Evolutionary conservation across 2,329 filamentous ascomycete genomes (phyloP).

Genomic region (Fusarium tuaranense): DNA sequence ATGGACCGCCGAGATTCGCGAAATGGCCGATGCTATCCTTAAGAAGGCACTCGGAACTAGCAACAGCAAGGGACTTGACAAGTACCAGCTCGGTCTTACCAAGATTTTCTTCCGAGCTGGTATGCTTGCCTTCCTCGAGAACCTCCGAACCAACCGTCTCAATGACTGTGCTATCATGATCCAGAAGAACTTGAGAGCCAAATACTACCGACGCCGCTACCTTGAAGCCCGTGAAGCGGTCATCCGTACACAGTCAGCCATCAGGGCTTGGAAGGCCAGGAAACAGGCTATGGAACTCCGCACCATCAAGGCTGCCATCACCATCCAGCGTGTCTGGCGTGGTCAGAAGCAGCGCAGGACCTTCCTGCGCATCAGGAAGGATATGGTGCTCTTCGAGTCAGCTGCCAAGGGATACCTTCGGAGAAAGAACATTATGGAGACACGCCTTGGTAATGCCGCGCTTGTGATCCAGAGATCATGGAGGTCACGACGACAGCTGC

Average conservation of each 20-base stretch:
- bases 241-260: conserved; percentile 81
- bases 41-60: conserved; percentile 86
- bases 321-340: conserved; percentile 95
- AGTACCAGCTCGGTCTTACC: conserved; percentile 96
- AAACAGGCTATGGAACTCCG: conserved; percentile 83
- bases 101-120: conserved; percentile 99
- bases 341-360: conserved; percentile 89
- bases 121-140: conserved; percentile 98
- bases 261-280: conserved; percentile 82
- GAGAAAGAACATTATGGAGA: conserved; percentile 93
- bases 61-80: conserved; percentile 81
- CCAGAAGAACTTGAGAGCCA: conserved; percentile 96
- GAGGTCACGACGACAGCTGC: conserved; percentile 83
- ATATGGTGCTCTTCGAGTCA: conserved; percentile 90
- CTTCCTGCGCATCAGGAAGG: conserved; percentile 82
- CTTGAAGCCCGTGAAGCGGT: conserved; percentile 87
- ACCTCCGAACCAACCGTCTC: conserved; percentile 87
- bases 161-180: conserved; percentile 98
- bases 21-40: conserved; percentile 94
- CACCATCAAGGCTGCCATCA: conserved; percentile 87
- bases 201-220: conserved; percentile 94
- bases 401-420: conserved; percentile 91
- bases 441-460: conserved; percentile 90
- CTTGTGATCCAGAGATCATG: conserved; percentile 91
- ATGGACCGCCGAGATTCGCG: conserved; percentile 93